Conservation (phyloP, 129 eudicot genomes). For the Kitagawia praeruptora region DNA sequence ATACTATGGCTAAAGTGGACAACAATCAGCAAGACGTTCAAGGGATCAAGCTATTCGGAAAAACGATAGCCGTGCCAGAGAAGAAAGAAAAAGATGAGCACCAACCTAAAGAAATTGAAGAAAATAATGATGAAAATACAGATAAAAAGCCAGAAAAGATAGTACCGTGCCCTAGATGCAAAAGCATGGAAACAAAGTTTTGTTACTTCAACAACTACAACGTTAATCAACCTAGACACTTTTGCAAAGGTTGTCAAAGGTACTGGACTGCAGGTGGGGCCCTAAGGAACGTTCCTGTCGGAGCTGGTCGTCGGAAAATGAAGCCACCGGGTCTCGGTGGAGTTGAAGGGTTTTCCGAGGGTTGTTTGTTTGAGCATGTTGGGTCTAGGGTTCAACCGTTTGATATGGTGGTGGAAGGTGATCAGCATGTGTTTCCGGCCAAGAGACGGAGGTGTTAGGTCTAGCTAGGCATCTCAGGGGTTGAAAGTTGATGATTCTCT, state of each 20-base stretch:
- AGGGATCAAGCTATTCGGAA: slow-evolving; percentile 63
- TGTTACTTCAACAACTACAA: slow-evolving; percentile 86
- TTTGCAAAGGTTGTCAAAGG: slow-evolving; percentile 74
- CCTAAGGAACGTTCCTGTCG: slow-evolving; percentile 68
- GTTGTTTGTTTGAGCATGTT: slow-evolving; percentile 15
- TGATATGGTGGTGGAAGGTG: slow-evolving; percentile 23
- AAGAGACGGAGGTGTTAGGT: slow-evolving; percentile 42
- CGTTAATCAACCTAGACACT: slow-evolving; percentile 84
- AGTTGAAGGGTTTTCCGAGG: slow-evolving; percentile 31
- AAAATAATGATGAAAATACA: slow-evolving; percentile 10
- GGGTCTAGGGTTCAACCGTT: slow-evolving; percentile 22
- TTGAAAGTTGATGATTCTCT: slow-evolving; percentile 18
- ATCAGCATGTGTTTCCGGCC: slow-evolving; percentile 38
- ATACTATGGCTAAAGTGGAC: slow-evolving; percentile 25
- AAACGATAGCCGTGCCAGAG: slow-evolving; percentile 41
- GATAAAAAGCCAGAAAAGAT: slow-evolving; percentile 72
- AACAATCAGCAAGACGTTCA: slow-evolving; percentile 16
- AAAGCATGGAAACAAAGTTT: slow-evolving; percentile 81
- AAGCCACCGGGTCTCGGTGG: slow-evolving; percentile 48
- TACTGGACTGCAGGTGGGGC: slow-evolving; percentile 92
- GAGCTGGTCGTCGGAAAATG: slow-evolving; percentile 71
- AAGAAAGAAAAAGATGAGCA: slow-evolving; percentile 27
- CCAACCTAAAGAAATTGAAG: slow-evolving; percentile 3
- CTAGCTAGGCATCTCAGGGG: slow-evolving; percentile 21
- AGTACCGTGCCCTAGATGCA: slow-evolving; percentile 79